Evolutionary conservation across 129 eudicot species (phyloP).

Genomic region (Saussurea involucrata): DNA sequence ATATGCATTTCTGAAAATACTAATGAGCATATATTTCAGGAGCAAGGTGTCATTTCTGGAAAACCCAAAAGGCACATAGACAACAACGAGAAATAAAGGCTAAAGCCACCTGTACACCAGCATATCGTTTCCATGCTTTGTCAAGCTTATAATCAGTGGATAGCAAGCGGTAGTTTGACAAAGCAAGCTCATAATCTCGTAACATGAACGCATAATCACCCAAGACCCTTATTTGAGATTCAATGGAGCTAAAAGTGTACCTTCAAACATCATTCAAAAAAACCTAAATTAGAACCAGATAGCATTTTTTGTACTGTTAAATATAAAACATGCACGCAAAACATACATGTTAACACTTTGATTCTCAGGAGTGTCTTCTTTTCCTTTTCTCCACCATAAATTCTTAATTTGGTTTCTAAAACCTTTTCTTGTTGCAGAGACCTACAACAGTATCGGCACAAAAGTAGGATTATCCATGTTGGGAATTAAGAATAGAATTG

Average conservation of each 20-base stretch:
- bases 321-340: background rate
- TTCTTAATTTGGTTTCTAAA: constrained; percentile 94
- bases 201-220: constrained; percentile 97
- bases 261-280: constrained; percentile 37
- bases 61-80: background rate
- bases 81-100: background rate
- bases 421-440: constrained; percentile 96
- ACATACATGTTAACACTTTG: constrained; percentile 70
- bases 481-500: background rate
- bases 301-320: background rate
- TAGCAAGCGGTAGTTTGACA: constrained; percentile 86
- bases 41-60: background rate
- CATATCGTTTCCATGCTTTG: constrained; percentile 97
- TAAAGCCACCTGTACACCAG: constrained; percentile 84
- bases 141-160: constrained; percentile 97
- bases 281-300: constrained; percentile 23
- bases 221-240: constrained; percentile 94
- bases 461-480: background rate
- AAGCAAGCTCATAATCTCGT: constrained; percentile 92
- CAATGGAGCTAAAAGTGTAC: constrained; percentile 91
- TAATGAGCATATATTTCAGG: constrained; percentile 1
- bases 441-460: constrained; percentile 37
- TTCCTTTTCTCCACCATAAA: constrained; percentile 99
- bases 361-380: constrained; percentile 75
- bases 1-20: background rate